Conservation (phyloP, 495 filamentous ascomycete genomes). For the Tetracladium setigerum region DNA sequence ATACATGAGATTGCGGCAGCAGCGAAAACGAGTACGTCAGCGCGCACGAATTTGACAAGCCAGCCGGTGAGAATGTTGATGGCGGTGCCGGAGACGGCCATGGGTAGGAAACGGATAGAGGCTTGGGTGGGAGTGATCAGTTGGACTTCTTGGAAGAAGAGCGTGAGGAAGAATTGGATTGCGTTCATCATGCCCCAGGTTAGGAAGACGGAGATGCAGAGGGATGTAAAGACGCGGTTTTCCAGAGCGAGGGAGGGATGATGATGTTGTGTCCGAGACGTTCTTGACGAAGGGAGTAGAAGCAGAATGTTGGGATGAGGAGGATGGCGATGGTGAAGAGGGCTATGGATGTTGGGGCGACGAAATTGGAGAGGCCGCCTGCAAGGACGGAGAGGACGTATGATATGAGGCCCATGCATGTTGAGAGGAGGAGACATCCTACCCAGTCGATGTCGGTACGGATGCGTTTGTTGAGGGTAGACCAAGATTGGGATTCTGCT, state of each 20-base stretch:
- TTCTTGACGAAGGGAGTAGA: conserved; percentile 39
- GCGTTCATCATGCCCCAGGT: conserved; percentile 43
- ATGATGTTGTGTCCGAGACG: conserved; percentile 29
- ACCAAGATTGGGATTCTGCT: neutral
- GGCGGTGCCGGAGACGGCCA: conserved; percentile 41
- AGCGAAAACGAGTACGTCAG: conserved; percentile 37
- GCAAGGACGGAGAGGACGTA: conserved; percentile 35
- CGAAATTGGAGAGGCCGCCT: neutral
- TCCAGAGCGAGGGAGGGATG: conserved; percentile 47
- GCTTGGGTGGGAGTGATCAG: conserved; percentile 34
- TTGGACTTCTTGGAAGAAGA: conserved; percentile 49
- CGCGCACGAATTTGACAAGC: conserved; percentile 44
- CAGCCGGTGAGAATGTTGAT: conserved; percentile 48
- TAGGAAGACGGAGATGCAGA: conserved; percentile 45
- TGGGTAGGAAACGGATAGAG: conserved; percentile 49
- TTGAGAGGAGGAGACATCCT: conserved; percentile 33
- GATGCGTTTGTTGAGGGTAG: conserved; percentile 15
- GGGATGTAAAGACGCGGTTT: conserved; percentile 37
- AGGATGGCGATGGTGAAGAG: conserved; percentile 31
- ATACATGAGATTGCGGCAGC: conserved; percentile 36
- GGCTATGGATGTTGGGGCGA: conserved; percentile 6
- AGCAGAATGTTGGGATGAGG: conserved; percentile 36
- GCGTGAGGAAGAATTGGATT: conserved; percentile 38
- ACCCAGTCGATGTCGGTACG: conserved; percentile 43
- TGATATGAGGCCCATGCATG: conserved; percentile 35